Percentiles rank a stretch among this genome's conserved stretches.
Evolutionary conservation across 352 stramenopile genomes (phyloP).

Genomic region (Poterioochromonas sp.): DNA sequence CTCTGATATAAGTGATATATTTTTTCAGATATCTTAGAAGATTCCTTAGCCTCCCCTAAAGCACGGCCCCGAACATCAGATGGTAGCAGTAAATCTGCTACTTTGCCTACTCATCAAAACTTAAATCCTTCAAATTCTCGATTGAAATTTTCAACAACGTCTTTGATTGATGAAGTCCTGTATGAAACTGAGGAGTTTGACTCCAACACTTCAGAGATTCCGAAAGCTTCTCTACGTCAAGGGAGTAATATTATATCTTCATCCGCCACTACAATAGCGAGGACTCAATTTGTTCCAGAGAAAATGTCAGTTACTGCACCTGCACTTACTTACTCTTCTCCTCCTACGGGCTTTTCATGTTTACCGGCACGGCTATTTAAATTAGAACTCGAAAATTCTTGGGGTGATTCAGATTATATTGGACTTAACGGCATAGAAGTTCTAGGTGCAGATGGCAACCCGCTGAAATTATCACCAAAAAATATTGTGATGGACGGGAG

Average conservation of each 20-base stretch:
- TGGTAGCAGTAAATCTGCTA: neutral
- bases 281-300: too few relatives aligned
- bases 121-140: neutral
- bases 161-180: neutral
- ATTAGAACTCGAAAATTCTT: slow-evolving; percentile 47
- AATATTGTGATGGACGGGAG: neutral
- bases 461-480: neutral
- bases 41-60: neutral
- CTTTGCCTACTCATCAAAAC: neutral
- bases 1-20: too few relatives aligned
- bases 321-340: too few relatives aligned
- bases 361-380: neutral
- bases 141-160: neutral
- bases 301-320: too few relatives aligned
- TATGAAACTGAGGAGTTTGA: neutral
- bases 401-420: slow-evolving; percentile 75
- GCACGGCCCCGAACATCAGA: too few relatives aligned
- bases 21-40: neutral
- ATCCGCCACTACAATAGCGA: too few relatives aligned
- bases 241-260: too few relatives aligned
- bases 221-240: too few relatives aligned
- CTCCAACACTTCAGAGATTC: too few relatives aligned
- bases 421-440: slow-evolving; percentile 73
- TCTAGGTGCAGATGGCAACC: slow-evolving; percentile 46
- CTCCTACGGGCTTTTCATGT: too few relatives aligned